Evolutionary conservation across 306 rosid species (phyloP).

Genomic region (Styphnolobium japonicum): DNA sequence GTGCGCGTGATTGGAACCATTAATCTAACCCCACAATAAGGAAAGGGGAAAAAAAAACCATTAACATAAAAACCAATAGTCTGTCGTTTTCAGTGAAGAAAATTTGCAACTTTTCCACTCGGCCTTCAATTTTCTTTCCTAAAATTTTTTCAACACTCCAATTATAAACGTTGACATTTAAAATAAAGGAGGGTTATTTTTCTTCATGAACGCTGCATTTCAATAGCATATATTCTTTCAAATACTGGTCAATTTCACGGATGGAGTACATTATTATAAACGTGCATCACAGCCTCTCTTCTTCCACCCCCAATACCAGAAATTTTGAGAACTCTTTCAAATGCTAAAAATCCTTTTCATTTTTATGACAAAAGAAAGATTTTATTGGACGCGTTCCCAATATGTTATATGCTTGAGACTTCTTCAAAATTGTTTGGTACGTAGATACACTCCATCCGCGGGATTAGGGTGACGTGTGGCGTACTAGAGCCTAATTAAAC

Average conservation of each 20-base stretch:
- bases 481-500: too few species aligned
- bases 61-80: not conserved
- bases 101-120: not conserved
- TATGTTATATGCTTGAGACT: too few species aligned
- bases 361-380: not conserved
- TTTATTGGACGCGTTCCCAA: too few species aligned
- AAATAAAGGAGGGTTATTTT: not conserved
- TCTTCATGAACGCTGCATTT: not conserved
- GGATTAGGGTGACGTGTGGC: too few species aligned
- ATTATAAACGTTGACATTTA: constrained; percentile 17
- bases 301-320: not conserved
- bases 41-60: not conserved
- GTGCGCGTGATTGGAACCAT: not conserved
- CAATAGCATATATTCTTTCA: not conserved
- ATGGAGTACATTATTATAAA: not conserved
- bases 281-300: not conserved
- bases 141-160: not conserved
- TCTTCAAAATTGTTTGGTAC: too few species aligned
- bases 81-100: not conserved
- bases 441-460: too few species aligned
- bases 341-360: not conserved
- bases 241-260: not conserved
- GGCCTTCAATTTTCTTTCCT: not conserved
- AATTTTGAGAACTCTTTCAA: not conserved
- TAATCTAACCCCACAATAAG: not conserved